Percentiles rank a stretch among this genome's conserved stretches.
phyloP scores from a whole-genome alignment of 352 stramenopile genomes.

The Pythium utonaiense region DNA sequence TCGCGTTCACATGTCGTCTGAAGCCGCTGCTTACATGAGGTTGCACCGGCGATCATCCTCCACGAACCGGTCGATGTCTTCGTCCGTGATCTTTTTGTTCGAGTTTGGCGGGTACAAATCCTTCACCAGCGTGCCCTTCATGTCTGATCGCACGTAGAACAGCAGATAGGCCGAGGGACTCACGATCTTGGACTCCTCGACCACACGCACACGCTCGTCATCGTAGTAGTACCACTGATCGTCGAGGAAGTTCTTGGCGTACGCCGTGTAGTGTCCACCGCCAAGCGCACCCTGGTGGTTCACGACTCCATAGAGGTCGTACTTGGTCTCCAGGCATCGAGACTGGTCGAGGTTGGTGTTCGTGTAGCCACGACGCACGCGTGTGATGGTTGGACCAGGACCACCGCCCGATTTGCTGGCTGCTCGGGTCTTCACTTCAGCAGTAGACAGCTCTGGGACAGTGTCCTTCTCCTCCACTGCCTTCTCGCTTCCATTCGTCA shows the following conservation, averaged over 20 bases:
- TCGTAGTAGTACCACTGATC: constrained; percentile 91
- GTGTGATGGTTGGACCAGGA: constrained; percentile 43
- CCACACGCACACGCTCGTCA: constrained; percentile 81
- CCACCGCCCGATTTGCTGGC: constrained; percentile 12
- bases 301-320: constrained; percentile 86
- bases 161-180: constrained; percentile 88
- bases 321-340: constrained; percentile 82
- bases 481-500: constrained; percentile 7
- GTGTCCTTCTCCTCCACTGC: constrained; percentile 14
- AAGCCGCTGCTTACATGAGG: constrained; percentile 63
- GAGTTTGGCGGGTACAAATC: constrained; percentile 86
- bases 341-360: constrained; percentile 89
- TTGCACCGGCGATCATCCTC: constrained; percentile 78
- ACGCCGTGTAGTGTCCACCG: constrained; percentile 85
- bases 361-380: constrained; percentile 77
- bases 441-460: constrained; percentile 3
- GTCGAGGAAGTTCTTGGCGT: constrained; percentile 86
- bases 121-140: constrained; percentile 76
- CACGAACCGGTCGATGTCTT: constrained; percentile 88
- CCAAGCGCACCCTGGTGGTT: constrained; percentile 87
- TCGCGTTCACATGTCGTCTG: not conserved
- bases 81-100: constrained; percentile 82
- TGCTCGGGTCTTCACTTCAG: constrained; percentile 7
- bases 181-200: constrained; percentile 85
- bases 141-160: constrained; percentile 90